Evolutionary conservation across 352 stramenopile genomes (phyloP).

Genomic region (Globisporangium nagaii): DNA sequence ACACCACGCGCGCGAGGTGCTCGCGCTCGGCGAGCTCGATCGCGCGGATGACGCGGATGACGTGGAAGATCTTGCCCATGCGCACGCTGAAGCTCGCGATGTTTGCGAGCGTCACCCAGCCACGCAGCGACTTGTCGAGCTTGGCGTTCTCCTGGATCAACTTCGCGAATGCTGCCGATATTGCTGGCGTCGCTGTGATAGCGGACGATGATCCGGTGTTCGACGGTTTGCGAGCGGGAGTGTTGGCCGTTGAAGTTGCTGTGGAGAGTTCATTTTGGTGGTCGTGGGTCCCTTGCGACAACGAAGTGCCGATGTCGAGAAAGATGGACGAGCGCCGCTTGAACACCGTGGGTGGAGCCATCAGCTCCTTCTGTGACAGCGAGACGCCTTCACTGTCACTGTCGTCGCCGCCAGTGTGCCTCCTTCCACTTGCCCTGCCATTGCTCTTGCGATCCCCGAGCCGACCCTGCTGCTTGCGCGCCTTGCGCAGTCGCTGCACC

Average conservation of each 20-base stretch:
- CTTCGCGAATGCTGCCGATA: background rate
- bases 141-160: background rate
- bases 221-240: background rate
- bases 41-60: slow-evolving; percentile 16
- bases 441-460: too few species aligned
- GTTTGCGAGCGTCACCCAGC: slow-evolving; percentile 33
- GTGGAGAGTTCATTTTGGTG: background rate
- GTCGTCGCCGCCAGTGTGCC: background rate
- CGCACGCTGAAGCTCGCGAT: slow-evolving; percentile 34
- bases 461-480: background rate
- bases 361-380: background rate
- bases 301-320: slow-evolving; percentile 10
- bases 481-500: slow-evolving; percentile 14
- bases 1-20: slow-evolving; percentile 27
- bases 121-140: slow-evolving; percentile 11
- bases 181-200: background rate
- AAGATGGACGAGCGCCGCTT: slow-evolving; percentile 34
- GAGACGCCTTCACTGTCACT: background rate
- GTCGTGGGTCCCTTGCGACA: background rate
- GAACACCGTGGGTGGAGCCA: slow-evolving; percentile 4
- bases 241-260: background rate
- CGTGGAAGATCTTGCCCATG: slow-evolving; percentile 21
- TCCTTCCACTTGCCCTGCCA: background rate
- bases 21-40: slow-evolving; percentile 20
- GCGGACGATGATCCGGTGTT: background rate